Conservation (phyloP, 1,284 basidiomycete species). For the Leucoagaricus sp. region DNA sequence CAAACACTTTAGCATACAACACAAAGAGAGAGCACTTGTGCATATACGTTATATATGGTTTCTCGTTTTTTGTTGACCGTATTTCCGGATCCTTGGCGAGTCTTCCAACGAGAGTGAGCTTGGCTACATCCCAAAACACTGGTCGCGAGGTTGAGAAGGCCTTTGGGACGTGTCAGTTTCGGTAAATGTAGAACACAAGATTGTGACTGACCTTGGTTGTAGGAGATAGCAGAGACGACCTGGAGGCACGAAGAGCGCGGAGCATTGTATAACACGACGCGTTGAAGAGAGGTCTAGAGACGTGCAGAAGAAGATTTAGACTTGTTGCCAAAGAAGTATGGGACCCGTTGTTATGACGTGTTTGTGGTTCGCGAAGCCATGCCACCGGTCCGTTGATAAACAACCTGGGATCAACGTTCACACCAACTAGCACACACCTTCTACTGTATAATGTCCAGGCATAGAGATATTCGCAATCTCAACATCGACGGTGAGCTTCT, state of each 20-base stretch:
- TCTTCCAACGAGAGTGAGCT: conserved; percentile 75
- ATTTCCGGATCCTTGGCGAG: conserved; percentile 72
- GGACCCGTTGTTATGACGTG: conserved; percentile 2
- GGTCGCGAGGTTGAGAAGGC: conserved; percentile 65
- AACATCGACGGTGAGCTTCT: conserved; percentile 72
- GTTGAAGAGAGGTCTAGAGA: not conserved
- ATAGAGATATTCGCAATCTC: conserved; percentile 89
- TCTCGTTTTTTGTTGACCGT: conserved; percentile 67
- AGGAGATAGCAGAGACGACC: conserved; percentile 34
- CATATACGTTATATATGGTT: conserved; percentile 74
- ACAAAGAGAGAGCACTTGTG: not conserved
- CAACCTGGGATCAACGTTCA: not conserved
- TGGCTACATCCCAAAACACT: conserved; percentile 63
- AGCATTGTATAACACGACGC: conserved; percentile 42
- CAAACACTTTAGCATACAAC: not conserved
- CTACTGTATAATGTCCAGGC: conserved; percentile 71
- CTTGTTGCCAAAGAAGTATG: not conserved
- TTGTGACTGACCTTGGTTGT: conserved; percentile 46
- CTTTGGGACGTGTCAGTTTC: conserved; percentile 36
- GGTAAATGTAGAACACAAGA: not conserved
- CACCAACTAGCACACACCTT: not conserved
- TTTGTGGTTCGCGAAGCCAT: not conserved
- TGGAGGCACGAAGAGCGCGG: conserved; percentile 42
- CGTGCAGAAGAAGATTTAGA: not conserved
- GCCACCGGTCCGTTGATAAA: conserved; percentile 4